Conservation (phyloP, 1,139 yeast genomes). For the Torulaspora globosa region DNA sequence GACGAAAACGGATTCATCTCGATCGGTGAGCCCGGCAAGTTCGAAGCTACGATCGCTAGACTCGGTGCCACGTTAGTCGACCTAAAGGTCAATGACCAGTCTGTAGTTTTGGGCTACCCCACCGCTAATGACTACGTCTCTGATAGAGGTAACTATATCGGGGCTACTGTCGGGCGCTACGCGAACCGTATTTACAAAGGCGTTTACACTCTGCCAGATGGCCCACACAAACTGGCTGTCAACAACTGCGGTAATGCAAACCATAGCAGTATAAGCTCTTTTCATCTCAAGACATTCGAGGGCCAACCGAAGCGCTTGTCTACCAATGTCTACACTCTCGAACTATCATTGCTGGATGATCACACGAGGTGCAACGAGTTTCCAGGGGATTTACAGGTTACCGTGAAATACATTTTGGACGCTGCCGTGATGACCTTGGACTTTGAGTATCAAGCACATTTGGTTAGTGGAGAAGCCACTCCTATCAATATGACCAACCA, state of each 20-base stretch:
- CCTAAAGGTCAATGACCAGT: conserved; percentile 38
- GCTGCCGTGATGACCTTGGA: conserved; percentile 37
- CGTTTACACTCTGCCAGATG: conserved; percentile 42
- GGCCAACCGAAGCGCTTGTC: conserved; percentile 45
- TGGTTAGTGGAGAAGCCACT: conserved; percentile 46
- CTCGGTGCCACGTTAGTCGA: conserved; percentile 51
- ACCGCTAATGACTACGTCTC: conserved; percentile 38
- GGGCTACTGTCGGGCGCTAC: conserved; percentile 58
- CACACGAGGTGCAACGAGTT: conserved; percentile 14
- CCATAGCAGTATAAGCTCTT: conserved; percentile 52
- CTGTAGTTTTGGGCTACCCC: conserved; percentile 38
- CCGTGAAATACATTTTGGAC: conserved; percentile 22
- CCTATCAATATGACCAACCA: conserved; percentile 62
- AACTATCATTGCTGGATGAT: conserved; percentile 22
- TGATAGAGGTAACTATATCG: conserved; percentile 49
- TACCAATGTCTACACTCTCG: conserved; percentile 50
- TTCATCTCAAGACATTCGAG: conserved; percentile 45
- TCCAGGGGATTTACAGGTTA: conserved; percentile 27
- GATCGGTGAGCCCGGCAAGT: conserved; percentile 36
- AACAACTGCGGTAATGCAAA: conserved; percentile 43
- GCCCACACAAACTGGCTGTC: conserved; percentile 40
- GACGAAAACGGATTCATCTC: conserved; percentile 42
- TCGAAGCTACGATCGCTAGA: conserved; percentile 47
- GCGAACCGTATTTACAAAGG: conserved; percentile 57
- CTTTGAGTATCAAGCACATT: conserved; percentile 48